Base-by-base conservation (phyloP, 1,284 basidiomycete species). In the Vanrija humicola region DNA sequence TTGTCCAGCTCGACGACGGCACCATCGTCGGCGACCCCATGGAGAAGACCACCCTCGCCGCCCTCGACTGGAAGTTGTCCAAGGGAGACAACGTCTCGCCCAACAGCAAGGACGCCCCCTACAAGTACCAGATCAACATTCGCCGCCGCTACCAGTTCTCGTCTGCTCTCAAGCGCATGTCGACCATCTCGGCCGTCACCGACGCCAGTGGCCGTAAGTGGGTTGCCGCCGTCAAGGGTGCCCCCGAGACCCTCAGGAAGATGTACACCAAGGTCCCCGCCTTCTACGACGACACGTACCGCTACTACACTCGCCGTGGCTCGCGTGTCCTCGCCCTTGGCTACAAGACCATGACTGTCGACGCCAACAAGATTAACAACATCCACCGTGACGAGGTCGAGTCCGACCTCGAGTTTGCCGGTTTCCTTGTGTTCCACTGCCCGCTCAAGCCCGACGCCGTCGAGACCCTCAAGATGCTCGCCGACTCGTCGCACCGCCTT, bases 11-110 rank as follows among this genome's bases (percentile, higher is more conserved):
- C 39, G 93, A 97, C 48, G 82, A 82, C 68, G 95, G 92, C 5
- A 87, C 86, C 1, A 81, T 96, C 38, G 94, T 98, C 38, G 96
- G 95, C 15, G 96, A 99, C 73, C 95, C 96, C 0, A 99, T 99
- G 95, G 95, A 99, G 77, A 95, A 95, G 79, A 95, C 90, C 0
- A 95, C 95, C 0, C 79, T 98, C 16, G 90, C 93, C 63, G 88
- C 92, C 1, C 82, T 98, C 46, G 86, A 90, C 56, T 98, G 95
- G 95, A 84, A 86, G 62, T 75, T 99, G 19, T 81, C 80, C 39
- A 88, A 87, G 77, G 89, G 83, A 45, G 90, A 94, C 68, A 75
- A 80, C 15, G 80, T 95, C 58, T 75, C 83, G 2, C 86, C 90
- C 0, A 75, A 80, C 29, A 78, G 80, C 9, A 74, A 77, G 53